Evolutionary conservation across 1,284 basidiomycete species (phyloP), one percentile per base, ranked within the genome.

Genomic region (Sanghuangporus weigelae): DNA sequence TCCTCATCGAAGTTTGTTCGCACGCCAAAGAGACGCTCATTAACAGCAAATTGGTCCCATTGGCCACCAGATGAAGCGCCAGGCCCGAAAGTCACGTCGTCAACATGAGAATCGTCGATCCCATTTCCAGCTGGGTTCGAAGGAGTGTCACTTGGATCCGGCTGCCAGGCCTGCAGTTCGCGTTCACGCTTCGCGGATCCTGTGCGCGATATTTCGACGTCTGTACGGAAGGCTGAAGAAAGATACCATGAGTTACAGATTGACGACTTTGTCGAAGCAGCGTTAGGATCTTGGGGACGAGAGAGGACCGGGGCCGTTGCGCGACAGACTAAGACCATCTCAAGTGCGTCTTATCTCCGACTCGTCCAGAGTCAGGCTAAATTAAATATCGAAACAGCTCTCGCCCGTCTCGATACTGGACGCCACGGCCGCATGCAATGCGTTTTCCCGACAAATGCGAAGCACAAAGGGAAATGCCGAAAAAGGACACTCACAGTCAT

Each of bases 41-140:
- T 99, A 62, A 82, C 92, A 48, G 90, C 90, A 71, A 99, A 99
- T 77, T 99, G 96, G 75, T 99, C 96, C 96, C 97, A 99, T 0
- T 79, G 77, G 51, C 76, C 75, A 63, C 75, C 78, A 50, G 67
- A 75, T 7, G 70, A 67, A 11, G 83, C 75, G 21, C 79, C 80
- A 16, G 81, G 72, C 3, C 86, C 88, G 67, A 93, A 91, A 0
- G 89, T 92, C 58, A 84, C 66, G 58, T 90, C 89, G 70, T 91
- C 89, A 58, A 76, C 79, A 57, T 73, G 72, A 3, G 69, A 70
- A 42, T 70, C 68, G 38, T 63, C 69, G 57, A 40, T 63, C 61
- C 57, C 63, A 66, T 69, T 31, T 67, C 68, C 60, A 67, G 48
- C 54, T 12, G 63, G 7, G n/a, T n/a, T 42, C 21, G 54, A 11